Evolutionary conservation across 202 grass and related monocot species (phyloP).

Genomic region (Carex arenaria): DNA sequence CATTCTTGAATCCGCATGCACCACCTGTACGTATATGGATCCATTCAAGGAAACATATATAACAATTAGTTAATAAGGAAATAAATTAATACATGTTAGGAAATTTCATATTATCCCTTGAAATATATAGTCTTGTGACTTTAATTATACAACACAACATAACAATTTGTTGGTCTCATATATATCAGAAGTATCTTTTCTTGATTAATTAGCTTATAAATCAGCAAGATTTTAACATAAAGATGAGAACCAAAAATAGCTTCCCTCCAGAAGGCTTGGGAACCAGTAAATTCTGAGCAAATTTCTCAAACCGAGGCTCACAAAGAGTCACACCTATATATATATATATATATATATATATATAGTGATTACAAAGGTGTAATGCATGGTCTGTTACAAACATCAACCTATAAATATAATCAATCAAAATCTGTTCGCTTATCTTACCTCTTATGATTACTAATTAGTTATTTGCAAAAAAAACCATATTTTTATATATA

Average conservation of each 20-base stretch:
- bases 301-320: no score
- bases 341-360: no score
- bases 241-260: neutral
- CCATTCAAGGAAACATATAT: neutral
- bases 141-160: neutral
- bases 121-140: neutral
- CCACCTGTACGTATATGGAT: constrained; percentile 39
- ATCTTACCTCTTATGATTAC: no score
- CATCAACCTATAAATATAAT: no score
- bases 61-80: neutral
- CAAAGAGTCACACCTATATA: no score
- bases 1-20: constrained; percentile 62
- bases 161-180: neutral
- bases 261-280: neutral
- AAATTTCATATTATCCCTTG: neutral
- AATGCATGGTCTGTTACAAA: no score
- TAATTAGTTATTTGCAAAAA: neutral
- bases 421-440: no score
- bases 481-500: neutral
- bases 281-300: neutral
- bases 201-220: neutral
- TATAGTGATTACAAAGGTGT: no score
- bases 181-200: neutral
- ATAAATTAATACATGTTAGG: neutral
- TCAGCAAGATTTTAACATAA: neutral